Base-by-base conservation (phyloP, 2,329 filamentous ascomycete species). In the Neurospora sp. region DNA sequence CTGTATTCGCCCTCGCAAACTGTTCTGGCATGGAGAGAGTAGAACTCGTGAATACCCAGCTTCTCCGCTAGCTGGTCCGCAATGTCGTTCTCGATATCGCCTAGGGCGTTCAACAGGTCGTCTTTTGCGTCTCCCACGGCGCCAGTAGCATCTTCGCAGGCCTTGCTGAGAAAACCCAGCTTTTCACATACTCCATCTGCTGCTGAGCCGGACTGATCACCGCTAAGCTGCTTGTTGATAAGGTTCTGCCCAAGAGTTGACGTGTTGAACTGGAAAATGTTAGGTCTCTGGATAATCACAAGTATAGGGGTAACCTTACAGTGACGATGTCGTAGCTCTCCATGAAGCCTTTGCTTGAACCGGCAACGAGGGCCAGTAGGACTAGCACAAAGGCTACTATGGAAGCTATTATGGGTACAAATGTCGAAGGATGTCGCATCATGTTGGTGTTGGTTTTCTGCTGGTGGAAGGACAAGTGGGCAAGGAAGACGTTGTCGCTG, bases 1-100 rank as follows among this genome's bases (percentile, higher is more conserved):
- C 28, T 68, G 68, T 69, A 72, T 33, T 69, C 62, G 11, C 74
- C 73, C 65, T 75, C 73, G 67, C 74, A 75, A 12, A 74, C 67
- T 1, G 66, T 62, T 15, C 74, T 39, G 15, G 70, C 67, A n/a
- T 74, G 71, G 8, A 75, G 52, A 0, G 73, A 72, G 70, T 74
- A 75, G 62, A 74, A 75, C 37, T 72, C 69, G 38, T 66, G 68
- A 33, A 72, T 70, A 17, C 68, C 70, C 8, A 70, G 69, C 2
- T 66, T 41, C 3, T 72, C 67, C 0, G 69, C 66, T 10, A 67
- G 65, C 12, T 43, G 39, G 66, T 71, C 40, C 11, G 66, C 68
- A 0, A 71, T 38, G 15, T 43, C 66, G 38, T 72, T 71, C n/a
- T n/a, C 66, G 8, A 69, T 71, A 41, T 72, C 65, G 66, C 71